Conservation (phyloP, 2,329 filamentous ascomycete genomes). For the Alternaria rosae region DNA sequence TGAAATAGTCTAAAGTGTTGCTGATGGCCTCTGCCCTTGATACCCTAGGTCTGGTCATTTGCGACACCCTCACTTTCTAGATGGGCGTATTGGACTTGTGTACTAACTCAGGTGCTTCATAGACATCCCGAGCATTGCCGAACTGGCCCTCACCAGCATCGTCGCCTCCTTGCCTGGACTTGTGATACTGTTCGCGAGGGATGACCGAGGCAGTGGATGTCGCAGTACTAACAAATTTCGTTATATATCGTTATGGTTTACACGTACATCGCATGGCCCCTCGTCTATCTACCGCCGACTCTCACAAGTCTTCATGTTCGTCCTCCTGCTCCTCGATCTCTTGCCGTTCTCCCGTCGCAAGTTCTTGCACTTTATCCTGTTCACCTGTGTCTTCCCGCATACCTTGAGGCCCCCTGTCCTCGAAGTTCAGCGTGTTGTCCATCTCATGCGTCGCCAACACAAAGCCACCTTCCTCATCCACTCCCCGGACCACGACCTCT, state of each 20-base stretch:
- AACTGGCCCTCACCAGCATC: not conserved
- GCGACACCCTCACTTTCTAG: not conserved
- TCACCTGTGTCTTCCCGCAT: not conserved
- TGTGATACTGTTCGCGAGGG: too few relatives aligned
- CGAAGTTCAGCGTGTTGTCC: not conserved
- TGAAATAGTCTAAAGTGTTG: not conserved
- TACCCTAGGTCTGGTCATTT: not conserved
- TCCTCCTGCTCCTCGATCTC: not conserved
- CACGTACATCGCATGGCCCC: not conserved
- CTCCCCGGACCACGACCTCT: not conserved
- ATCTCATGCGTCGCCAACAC: constrained; percentile 6
- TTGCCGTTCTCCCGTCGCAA: not conserved
- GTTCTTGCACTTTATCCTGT: not conserved
- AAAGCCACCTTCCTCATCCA: constrained; percentile 3
- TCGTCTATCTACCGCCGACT: not conserved
- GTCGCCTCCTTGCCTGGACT: not conserved
- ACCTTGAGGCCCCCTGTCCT: not conserved
- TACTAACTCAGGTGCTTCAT: not conserved
- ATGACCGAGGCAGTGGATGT: too few relatives aligned
- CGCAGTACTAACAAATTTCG: not conserved
- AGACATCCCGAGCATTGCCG: not conserved
- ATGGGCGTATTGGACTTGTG: not conserved
- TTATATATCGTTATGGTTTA: not conserved
- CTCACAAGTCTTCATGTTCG: not conserved
- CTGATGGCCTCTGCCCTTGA: not conserved